Evolutionary conservation across 208 protist genomes (phyloP), one percentile per base, ranked within the genome.

Genomic region (Leishmania tropica): DNA sequence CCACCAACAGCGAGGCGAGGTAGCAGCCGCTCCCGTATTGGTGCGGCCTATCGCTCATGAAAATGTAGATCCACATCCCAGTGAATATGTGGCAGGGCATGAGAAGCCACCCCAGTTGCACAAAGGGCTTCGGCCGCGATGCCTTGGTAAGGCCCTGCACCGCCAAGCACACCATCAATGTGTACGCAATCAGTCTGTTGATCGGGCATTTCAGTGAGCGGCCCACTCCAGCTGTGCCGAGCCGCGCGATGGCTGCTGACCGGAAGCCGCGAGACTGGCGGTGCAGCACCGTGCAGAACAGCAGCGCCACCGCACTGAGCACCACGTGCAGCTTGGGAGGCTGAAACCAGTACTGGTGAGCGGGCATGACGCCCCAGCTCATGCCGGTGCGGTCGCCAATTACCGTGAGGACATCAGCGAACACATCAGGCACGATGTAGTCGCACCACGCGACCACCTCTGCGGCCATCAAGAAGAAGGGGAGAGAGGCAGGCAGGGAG

Each of bases 81-180:
- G 90, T 93, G 56, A 91, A 89, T 60, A 96, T 48, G 78, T 96
- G 93, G 87, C 93, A 96, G 35, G 93, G 93, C 93, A 96, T 96
- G 40, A 96, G 78, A 74, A 96, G 79, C 93, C 93, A 96, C 35
- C 88, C 87, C 10, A 96, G 80, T 82, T 96, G 93, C n/a, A 96
- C 86, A n/a, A 95, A 80, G 40, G 91, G 90, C 70, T 89, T 80
- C 45, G 87, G 85, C 0, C 93, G 85, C 31, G 76, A 71, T 11
- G 62, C 70, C 82, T 96, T 96, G 3, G 83, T 80, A 54, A 88
- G 81, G 54, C 93, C 82, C 64, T 96, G 91, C 53, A 70, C 68
- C 24, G 72, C 56, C 64, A 91, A 88, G 73, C 88, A 93, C 37
- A 79, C 53, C 15, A 91, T 62, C 74, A 94, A 65, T 0, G 91